Evolutionary conservation across 352 stramenopile genomes (phyloP).

Genomic region (Globisporangium okanoganense): DNA sequence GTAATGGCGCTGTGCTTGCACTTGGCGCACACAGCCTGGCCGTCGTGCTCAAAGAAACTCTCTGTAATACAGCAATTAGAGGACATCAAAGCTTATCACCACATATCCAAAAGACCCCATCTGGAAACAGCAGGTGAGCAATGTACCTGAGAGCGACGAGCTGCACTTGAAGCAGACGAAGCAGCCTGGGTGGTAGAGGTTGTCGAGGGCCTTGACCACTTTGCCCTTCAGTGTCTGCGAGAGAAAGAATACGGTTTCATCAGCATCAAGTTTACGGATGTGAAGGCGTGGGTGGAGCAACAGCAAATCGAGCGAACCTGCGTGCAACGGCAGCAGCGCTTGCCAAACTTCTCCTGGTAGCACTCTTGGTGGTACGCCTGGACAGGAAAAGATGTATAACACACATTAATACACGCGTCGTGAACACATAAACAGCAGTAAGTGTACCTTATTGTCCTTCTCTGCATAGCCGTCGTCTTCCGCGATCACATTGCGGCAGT

Average conservation of each 20-base stretch:
- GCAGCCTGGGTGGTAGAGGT: constrained; percentile 80
- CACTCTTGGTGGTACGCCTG: constrained; percentile 78
- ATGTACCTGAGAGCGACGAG: constrained; percentile 64
- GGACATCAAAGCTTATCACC: not conserved
- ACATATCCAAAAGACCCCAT: not conserved
- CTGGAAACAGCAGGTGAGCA: not conserved
- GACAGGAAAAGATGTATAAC: not conserved
- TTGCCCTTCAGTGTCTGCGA: constrained; percentile 75
- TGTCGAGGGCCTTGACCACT: constrained; percentile 81
- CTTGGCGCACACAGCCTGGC: constrained; percentile 68
- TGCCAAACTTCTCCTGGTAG: constrained; percentile 75
- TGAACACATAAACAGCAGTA: not conserved
- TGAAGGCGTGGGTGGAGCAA: not conserved
- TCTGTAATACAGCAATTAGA: constrained; percentile 33
- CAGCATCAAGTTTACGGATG: too few species aligned
- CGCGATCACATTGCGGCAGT: constrained; percentile 64
- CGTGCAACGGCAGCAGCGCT: constrained; percentile 74
- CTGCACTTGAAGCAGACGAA: constrained; percentile 81
- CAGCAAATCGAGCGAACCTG: constrained; percentile 27
- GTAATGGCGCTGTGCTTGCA: constrained; percentile 78
- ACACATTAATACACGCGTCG: not conserved
- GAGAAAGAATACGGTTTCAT: not conserved
- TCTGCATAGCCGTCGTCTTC: constrained; percentile 82
- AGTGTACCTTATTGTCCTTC: constrained; percentile 64
- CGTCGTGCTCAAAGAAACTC: constrained; percentile 81